A percentile compares a stretch with the other conserved stretches of the same genome.
These are phyloP conservation scores for Cordyceps cicadae DNA, from an alignment of 2,329 filamentous ascomycete genomes.

Conservation along the genomic window DNA sequence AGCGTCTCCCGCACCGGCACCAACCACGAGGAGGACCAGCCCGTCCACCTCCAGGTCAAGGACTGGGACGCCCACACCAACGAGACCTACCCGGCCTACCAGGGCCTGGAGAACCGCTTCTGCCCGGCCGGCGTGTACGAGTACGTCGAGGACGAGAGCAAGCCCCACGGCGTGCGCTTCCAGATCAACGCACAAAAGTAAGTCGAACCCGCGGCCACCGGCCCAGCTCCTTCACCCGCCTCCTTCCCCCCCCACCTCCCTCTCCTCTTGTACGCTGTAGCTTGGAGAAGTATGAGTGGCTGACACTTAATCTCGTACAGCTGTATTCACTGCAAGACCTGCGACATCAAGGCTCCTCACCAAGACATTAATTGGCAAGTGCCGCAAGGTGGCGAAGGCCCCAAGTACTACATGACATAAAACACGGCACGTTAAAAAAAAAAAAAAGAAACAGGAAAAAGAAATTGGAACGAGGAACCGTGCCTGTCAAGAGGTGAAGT, in stretches of 20 bases:
- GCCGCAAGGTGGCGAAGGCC: conserved; percentile 79
- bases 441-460: background rate
- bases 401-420: conserved; percentile 64
- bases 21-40: conserved; percentile 98
- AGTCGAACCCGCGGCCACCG: conserved; percentile 31
- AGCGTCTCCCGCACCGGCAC: conserved; percentile 92
- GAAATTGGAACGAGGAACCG: background rate
- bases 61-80: conserved; percentile 90
- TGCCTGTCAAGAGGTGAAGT: background rate
- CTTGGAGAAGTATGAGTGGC: background rate
- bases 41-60: conserved; percentile 87
- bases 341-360: conserved; percentile 93
- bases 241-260: background rate
- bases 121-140: conserved; percentile 97
- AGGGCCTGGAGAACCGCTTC: conserved; percentile 92
- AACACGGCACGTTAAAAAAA: background rate
- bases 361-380: conserved; percentile 98
- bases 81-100: conserved; percentile 75
- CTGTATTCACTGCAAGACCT: conserved; percentile 99
- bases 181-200: conserved; percentile 98
- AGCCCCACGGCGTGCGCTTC: conserved; percentile 83
- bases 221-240: too few relatives aligned
- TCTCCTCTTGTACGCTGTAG: background rate
- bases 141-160: conserved; percentile 86
- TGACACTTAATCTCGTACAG: conserved; percentile 35